Evolutionary conservation across 1,284 basidiomycete genomes (phyloP).

Genomic region (Meira miltonrushii): DNA sequence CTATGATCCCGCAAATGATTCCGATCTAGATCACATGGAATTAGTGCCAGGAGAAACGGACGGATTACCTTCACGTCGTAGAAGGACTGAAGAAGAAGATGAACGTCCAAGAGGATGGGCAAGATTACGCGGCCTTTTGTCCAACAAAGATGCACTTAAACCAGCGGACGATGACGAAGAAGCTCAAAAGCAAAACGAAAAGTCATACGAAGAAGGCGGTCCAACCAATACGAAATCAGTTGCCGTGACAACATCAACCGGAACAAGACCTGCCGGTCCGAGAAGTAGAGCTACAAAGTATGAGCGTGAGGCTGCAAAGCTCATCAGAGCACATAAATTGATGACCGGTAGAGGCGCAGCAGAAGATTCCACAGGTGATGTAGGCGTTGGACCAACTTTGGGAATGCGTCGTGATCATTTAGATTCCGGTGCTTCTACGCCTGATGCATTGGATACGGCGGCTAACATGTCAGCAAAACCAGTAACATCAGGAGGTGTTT

Average conservation of each 20-base stretch:
- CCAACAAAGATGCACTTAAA: constrained; percentile 9
- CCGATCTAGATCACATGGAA: constrained; percentile 47
- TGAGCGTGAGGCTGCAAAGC: constrained; percentile 42
- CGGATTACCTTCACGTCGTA: constrained; percentile 37
- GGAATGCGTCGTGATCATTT: constrained; percentile 35
- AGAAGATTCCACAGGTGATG: constrained; percentile 21
- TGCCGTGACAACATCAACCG: constrained; percentile 47
- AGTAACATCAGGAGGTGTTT: constrained; percentile 35
- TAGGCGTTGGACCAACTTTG: constrained; percentile 17
- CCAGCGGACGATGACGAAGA: constrained; percentile 19
- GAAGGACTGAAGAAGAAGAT: constrained; percentile 21
- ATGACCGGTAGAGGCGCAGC: constrained; percentile 12
- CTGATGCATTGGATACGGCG: constrained; percentile 40
- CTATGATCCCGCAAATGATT: constrained; percentile 45
- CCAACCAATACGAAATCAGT: constrained; percentile 50
- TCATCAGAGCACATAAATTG: constrained; percentile 45
- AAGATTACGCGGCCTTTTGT: constrained; percentile 37
- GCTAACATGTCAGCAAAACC: constrained; percentile 45
- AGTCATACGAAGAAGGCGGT: constrained; percentile 28
- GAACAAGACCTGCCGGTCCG: constrained; percentile 32
- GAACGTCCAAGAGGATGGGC: constrained; percentile 39
- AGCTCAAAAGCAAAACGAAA: constrained; percentile 15
- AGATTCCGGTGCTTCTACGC: constrained; percentile 40
- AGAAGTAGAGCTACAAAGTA: constrained; percentile 35
- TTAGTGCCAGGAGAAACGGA: constrained; percentile 48